Percentiles rank a stretch among this genome's conserved stretches.
Conservation (phyloP, 2,329 filamentous ascomycete species). For the Pyrenophora seminiperda region DNA sequence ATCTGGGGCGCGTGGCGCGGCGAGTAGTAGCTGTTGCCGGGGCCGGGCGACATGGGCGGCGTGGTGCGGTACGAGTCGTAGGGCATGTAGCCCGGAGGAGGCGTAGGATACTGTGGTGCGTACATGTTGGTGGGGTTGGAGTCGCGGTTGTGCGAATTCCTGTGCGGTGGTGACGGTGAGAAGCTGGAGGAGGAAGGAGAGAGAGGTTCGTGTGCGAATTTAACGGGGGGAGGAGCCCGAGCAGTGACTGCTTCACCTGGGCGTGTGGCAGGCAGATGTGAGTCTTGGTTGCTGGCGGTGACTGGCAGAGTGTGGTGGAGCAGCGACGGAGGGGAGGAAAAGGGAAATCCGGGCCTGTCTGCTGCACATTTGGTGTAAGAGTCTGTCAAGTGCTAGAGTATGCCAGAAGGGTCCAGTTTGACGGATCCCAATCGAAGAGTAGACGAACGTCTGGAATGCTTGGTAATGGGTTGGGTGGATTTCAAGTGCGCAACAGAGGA, state of each 20-base stretch:
- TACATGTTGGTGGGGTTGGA: conserved; percentile 33
- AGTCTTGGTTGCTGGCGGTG: conserved; percentile 27
- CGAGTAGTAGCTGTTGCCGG: conserved; percentile 57
- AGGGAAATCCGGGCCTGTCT: conserved; percentile 38
- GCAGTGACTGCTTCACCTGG: conserved; percentile 44
- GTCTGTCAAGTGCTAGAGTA: conserved; percentile 20
- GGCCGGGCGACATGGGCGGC: conserved; percentile 55
- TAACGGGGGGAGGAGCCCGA: conserved; percentile 29
- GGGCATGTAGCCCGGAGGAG: conserved; percentile 46
- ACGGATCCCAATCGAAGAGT: conserved; percentile 21
- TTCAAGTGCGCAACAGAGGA: conserved; percentile 23
- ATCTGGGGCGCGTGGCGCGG: conserved; percentile 58
- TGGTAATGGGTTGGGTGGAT: conserved; percentile 33
- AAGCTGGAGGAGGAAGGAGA: not conserved
- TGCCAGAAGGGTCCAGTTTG: conserved; percentile 46
- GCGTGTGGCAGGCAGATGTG: conserved; percentile 38
- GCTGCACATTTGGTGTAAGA: conserved; percentile 45
- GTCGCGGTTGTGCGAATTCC: conserved; percentile 8
- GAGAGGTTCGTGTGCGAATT: conserved; percentile 5
- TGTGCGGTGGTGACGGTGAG: conserved; percentile 1
- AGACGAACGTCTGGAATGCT: conserved; percentile 34
- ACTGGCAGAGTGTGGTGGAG: conserved; percentile 29
- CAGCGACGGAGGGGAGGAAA: conserved; percentile 40
- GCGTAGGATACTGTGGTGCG: conserved; percentile 41
- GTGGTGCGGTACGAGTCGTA: conserved; percentile 44